These are phyloP conservation scores for Fusarium nygamai DNA, from an alignment of 2,329 filamentous ascomycete species.

Conservation along the genomic window DNA sequence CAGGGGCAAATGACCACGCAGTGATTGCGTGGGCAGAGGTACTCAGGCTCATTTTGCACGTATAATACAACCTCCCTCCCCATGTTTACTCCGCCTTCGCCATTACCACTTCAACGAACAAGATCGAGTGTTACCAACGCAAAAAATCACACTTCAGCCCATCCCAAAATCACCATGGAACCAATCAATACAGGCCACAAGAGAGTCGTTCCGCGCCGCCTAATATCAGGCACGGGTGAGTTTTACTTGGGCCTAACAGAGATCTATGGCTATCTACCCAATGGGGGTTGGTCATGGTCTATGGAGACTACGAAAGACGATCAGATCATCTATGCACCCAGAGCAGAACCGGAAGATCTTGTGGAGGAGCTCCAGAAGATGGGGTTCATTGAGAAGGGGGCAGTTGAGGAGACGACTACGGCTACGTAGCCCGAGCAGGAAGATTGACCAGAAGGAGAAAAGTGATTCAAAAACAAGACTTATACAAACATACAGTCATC, in stretches of 20 bases:
- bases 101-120: background rate
- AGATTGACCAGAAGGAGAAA: background rate
- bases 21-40: background rate
- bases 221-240: background rate
- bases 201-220: background rate
- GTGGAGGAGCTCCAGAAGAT: background rate
- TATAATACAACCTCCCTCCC: background rate
- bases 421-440: background rate
- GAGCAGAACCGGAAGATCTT: background rate
- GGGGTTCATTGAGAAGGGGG: background rate
- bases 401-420: background rate
- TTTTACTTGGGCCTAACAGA: background rate
- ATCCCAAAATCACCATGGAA: background rate
- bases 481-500: too few relatives aligned
- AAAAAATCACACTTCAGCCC: background rate
- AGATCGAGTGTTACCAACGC: background rate
- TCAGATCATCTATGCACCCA: background rate
- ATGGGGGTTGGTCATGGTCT: background rate
- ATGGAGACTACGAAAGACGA: background rate
- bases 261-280: background rate
- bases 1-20: background rate
- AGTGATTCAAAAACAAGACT: background rate
- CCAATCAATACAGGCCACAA: background rate
- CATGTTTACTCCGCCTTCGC: background rate
- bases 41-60: background rate